phyloP scores from a whole-genome alignment of 164 flowering plant species.

The Stephania japonica region DNA sequence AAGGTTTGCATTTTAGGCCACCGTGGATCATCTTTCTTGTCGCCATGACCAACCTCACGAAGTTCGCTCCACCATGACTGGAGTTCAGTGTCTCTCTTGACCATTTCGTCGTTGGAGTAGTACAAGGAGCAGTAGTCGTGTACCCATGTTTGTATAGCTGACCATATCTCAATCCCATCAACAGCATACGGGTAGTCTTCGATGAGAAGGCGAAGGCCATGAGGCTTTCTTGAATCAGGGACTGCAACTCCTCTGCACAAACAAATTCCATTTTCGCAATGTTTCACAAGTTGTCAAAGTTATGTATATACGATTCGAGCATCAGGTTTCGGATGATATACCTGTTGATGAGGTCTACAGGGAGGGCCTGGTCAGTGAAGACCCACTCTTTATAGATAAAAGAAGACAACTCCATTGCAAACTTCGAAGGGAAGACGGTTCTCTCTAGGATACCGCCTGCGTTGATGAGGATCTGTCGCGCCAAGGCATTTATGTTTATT shows the following conservation, averaged over 20 bases:
- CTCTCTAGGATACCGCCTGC: conserved; percentile 69
- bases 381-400: conserved; percentile 67
- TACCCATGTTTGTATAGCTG: conserved; percentile 77
- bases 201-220: conserved; percentile 60
- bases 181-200: conserved; percentile 89
- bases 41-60: conserved; percentile 71
- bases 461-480: conserved; percentile 78
- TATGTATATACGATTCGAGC: no score
- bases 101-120: conserved; percentile 41
- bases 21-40: conserved; percentile 66
- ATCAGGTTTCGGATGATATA: conserved; percentile 9
- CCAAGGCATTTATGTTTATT: conserved; percentile 79
- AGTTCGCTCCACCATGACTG: conserved; percentile 83
- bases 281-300: not conserved
- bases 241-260: conserved; percentile 69
- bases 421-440: conserved; percentile 77
- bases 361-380: conserved; percentile 76
- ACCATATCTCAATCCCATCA: conserved; percentile 89
- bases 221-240: conserved; percentile 42
- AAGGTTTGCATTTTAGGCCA: conserved; percentile 62
- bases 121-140: conserved; percentile 62
- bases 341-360: conserved; percentile 76
- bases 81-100: conserved; percentile 58
- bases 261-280: not conserved
- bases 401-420: conserved; percentile 76